Evolutionary conservation across 306 rosid species (phyloP).

Genomic region (Castanospermum australe): DNA sequence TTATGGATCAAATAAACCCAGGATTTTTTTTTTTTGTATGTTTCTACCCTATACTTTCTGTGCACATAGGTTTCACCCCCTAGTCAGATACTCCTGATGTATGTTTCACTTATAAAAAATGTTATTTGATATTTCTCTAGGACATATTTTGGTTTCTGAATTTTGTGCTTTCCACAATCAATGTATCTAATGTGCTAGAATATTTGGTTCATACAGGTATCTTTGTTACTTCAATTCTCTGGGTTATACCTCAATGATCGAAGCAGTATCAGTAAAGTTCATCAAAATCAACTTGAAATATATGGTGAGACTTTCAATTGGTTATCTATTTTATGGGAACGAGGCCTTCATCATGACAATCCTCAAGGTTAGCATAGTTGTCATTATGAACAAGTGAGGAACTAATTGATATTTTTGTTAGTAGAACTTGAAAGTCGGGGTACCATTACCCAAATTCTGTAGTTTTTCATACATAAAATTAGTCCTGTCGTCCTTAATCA

Average conservation of each 20-base stretch:
- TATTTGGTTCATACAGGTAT: conserved; percentile 54
- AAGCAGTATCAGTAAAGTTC: conserved; percentile 31
- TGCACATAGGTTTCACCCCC: not conserved
- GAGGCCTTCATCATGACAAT: conserved; percentile 86
- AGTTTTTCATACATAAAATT: conserved; percentile 7
- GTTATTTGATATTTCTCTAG: not conserved
- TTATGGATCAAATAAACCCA: conserved; percentile 6
- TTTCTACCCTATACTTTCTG: not conserved
- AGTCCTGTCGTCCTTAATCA: conserved; percentile 22
- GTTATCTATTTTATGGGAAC: conserved; percentile 91
- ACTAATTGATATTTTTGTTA: not conserved
- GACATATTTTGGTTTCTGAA: conserved; percentile 7
- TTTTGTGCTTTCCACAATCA: conserved; percentile 1
- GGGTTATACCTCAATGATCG: conserved; percentile 36
- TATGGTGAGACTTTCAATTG: conserved; percentile 59
- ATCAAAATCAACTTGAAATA: conserved; percentile 47
- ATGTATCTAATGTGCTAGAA: conserved; percentile 18
- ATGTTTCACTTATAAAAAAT: not conserved
- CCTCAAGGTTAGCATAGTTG: conserved; percentile 69
- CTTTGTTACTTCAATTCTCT: conserved; percentile 72
- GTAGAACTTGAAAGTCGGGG: conserved; percentile 9
- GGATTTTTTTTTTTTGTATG: not conserved
- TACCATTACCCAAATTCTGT: not conserved
- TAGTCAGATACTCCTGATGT: not conserved
- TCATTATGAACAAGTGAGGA: conserved; percentile 23